Evolutionary conservation across 2,329 filamentous ascomycete genomes (phyloP).

Genomic region (Leptographium galeiforme): DNA sequence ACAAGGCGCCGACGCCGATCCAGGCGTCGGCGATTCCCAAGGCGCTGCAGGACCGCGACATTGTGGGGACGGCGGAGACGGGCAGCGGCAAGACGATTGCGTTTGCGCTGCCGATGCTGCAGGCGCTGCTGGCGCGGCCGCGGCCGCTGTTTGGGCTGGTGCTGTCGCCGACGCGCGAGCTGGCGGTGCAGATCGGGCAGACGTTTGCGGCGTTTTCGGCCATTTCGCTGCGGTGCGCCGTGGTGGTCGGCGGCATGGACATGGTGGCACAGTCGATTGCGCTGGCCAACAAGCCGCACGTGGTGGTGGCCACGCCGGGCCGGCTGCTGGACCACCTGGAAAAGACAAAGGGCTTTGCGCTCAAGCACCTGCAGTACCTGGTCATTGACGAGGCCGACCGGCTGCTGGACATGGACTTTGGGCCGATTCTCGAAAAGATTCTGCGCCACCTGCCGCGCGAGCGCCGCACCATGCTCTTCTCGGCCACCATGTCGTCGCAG

Average conservation of each 20-base stretch:
- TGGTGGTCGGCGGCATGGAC: slow-evolving; percentile 87
- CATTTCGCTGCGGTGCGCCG: slow-evolving; percentile 75
- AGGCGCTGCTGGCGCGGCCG: slow-evolving; percentile 78
- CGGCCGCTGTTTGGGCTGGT: slow-evolving; percentile 79
- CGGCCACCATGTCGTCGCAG: slow-evolving; percentile 77
- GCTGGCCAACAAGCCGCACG: slow-evolving; percentile 88
- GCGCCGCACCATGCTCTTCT: slow-evolving; percentile 60
- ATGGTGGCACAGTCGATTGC: slow-evolving; percentile 89
- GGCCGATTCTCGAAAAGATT: slow-evolving; percentile 50
- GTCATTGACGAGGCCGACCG: slow-evolving; percentile 94
- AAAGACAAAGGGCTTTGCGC: slow-evolving; percentile 90
- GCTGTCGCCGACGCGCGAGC: slow-evolving; percentile 81
- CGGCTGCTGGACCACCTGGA: slow-evolving; percentile 84
- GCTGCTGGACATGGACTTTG: slow-evolving; percentile 49
- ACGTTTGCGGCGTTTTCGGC: slow-evolving; percentile 79
- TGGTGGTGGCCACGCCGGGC: slow-evolving; percentile 84
- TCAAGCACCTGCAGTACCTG: slow-evolving; percentile 66
- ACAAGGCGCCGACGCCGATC: slow-evolving; percentile 78
- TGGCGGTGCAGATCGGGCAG: slow-evolving; percentile 83
- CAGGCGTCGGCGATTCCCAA: slow-evolving; percentile 72
- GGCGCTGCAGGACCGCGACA: slow-evolving; percentile 66
- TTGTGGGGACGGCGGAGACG: slow-evolving; percentile 91
- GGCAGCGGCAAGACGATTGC: slow-evolving; percentile 93
- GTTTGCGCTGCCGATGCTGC: slow-evolving; percentile 84
- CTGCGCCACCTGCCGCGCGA: slow-evolving; percentile 72